phyloP scores from a whole-genome alignment of 495 filamentous ascomycete genomes.

The Aspergillus cristatus region DNA sequence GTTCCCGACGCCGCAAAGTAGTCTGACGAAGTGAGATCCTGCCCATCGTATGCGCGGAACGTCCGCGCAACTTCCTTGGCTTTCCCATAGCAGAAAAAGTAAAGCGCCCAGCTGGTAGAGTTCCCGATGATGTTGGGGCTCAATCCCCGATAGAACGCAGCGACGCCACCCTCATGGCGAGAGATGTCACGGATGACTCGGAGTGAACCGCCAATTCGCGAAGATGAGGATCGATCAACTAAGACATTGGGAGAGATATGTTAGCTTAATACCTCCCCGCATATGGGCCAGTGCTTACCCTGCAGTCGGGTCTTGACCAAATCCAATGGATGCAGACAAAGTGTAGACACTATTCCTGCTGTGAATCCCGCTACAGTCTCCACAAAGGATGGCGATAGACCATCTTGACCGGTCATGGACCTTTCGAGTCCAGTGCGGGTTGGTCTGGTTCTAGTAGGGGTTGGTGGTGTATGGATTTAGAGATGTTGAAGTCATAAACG shows the following conservation, averaged over 20 bases:
- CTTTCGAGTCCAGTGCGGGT: conserved; percentile 2
- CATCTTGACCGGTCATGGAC: conserved; percentile 42
- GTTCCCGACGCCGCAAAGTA: conserved; percentile 75
- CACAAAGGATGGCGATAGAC: conserved; percentile 65
- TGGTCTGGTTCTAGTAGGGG: too few species aligned
- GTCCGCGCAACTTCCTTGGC: conserved; percentile 40
- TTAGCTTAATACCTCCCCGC: neutral
- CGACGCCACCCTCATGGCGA: conserved; percentile 47
- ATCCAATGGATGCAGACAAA: conserved; percentile 67
- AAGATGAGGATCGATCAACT: conserved; percentile 37
- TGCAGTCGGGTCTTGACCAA: conserved; percentile 94
- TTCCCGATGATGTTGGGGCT: conserved; percentile 88
- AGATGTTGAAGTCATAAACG: neutral
- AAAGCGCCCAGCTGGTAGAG: conserved; percentile 81
- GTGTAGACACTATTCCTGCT: conserved; percentile 76
- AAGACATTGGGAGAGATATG: neutral
- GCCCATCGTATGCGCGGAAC: conserved; percentile 6
- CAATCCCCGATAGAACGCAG: conserved; percentile 78
- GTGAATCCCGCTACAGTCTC: conserved; percentile 87
- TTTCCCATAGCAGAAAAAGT: conserved; percentile 67
- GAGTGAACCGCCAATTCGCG: conserved; percentile 43
- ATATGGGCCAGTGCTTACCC: conserved; percentile 37
- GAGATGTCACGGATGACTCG: conserved; percentile 47
- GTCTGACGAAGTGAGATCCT: conserved; percentile 55
- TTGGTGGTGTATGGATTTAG: neutral